Evolutionary conservation across 2,329 filamentous ascomycete species (phyloP).

Genomic region (Neocatenulostroma microsporum): DNA sequence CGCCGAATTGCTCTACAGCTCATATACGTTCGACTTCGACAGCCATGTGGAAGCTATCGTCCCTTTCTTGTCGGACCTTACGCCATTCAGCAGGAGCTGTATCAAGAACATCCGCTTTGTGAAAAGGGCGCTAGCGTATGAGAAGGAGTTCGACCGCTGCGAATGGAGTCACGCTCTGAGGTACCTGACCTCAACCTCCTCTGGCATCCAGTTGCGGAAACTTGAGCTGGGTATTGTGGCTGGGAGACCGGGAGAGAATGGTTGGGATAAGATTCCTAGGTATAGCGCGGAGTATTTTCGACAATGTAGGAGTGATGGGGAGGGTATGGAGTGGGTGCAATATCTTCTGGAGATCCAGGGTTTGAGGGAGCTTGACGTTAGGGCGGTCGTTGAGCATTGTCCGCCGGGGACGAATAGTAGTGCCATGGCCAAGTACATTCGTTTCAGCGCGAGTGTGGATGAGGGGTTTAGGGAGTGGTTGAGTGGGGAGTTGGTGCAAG

Average conservation of each 20-base stretch:
- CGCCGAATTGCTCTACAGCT: conserved; percentile 49
- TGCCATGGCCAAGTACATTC: conserved; percentile 51
- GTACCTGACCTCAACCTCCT: conserved; percentile 32
- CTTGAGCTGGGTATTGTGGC: conserved; percentile 47
- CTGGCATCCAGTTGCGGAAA: conserved; percentile 32
- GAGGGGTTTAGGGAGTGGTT: conserved; percentile 49
- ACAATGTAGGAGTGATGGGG: conserved; percentile 36
- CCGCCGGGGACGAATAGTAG: conserved; percentile 44
- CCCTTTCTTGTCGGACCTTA: conserved; percentile 53
- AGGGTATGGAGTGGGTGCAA: conserved; percentile 51
- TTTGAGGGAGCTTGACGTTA: conserved; percentile 45
- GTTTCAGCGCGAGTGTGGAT: conserved; percentile 54
- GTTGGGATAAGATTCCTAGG: conserved; percentile 44
- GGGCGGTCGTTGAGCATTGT: conserved; percentile 48
- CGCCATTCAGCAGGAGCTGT: conserved; percentile 39
- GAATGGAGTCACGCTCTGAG: conserved; percentile 50
- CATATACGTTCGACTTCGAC: conserved; percentile 53
- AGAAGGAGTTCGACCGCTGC: conserved; percentile 48
- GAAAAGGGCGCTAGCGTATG: conserved; percentile 48
- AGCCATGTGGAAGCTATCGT: conserved; percentile 53
- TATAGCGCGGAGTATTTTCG: conserved; percentile 44
- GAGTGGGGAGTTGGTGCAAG: conserved; percentile 18
- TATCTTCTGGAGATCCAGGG: conserved; percentile 47
- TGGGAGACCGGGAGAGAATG: conserved; percentile 39
- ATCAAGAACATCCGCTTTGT: conserved; percentile 47